These are phyloP conservation scores for Globisporangium ultimum DNA, from an alignment of 352 stramenopile species.

Conservation along the genomic window DNA sequence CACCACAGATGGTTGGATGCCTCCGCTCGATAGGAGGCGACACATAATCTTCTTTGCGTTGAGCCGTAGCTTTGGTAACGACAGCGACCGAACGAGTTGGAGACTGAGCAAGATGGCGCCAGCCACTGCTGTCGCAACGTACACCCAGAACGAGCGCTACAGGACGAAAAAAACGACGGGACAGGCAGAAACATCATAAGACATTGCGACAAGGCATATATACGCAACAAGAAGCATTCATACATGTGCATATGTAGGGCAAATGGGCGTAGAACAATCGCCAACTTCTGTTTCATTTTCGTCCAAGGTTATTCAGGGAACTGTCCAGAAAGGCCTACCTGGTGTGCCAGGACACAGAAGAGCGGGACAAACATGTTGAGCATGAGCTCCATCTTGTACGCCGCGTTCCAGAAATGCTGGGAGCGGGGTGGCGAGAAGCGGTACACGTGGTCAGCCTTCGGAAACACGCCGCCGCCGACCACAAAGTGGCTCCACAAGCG, in stretches of 20 bases:
- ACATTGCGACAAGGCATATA: not conserved
- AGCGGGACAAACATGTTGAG: slow-evolving; percentile 72
- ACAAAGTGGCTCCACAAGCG: slow-evolving; percentile 75
- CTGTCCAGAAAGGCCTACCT: slow-evolving; percentile 37
- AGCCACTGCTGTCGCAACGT: slow-evolving; percentile 56
- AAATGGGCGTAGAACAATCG: slow-evolving; percentile 13
- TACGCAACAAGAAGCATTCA: not conserved
- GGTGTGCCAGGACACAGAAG: slow-evolving; percentile 76
- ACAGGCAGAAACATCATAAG: slow-evolving; percentile 1
- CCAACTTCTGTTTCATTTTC: not conserved
- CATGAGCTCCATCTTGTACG: slow-evolving; percentile 79
- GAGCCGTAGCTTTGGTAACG: slow-evolving; percentile 50
- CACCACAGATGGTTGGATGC: slow-evolving; percentile 56
- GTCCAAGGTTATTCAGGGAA: slow-evolving; percentile 1
- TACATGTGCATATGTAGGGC: not conserved
- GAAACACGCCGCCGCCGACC: slow-evolving; percentile 63
- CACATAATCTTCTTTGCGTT: slow-evolving; percentile 79
- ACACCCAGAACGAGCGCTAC: slow-evolving; percentile 80
- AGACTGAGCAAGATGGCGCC: slow-evolving; percentile 54
- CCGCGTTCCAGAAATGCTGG: slow-evolving; percentile 75
- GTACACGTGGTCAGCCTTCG: slow-evolving; percentile 77
- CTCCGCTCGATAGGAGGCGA: slow-evolving; percentile 55
- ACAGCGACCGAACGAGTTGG: slow-evolving; percentile 74
- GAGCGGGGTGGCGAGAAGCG: slow-evolving; percentile 67
- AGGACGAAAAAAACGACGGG: slow-evolving; percentile 6